Base-by-base conservation (phyloP, 345 rosid species). In the Ricinus communis region DNA sequence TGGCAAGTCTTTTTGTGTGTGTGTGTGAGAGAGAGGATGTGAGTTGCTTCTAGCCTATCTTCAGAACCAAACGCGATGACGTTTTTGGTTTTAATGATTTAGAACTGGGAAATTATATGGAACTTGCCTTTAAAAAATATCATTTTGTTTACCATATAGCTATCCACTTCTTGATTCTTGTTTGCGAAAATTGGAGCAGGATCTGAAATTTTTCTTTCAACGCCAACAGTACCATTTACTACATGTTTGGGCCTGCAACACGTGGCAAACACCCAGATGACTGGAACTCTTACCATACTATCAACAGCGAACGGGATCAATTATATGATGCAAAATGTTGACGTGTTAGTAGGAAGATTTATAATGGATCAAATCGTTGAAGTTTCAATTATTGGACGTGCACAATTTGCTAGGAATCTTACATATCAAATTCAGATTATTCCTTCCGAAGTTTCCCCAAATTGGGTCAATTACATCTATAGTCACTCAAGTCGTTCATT, bases 251-350 rank as follows among this genome's bases (percentile, higher is more conserved):
- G 2, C 13, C 30, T 5, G 10, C 11, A 10, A 78, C 69, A 69
- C 65, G 22, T 69, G 77, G 65, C 68, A 65, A 59, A 63, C 28
- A 31, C 59, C 74, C 71, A 51, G 27, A 49, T 56, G 33, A 43
- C 9, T 49, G 63, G 63, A n/a, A 43, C 11, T 49, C 51, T 19
- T 16, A 45, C 25, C 55, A 28, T 5, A 8, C 19, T 40, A 5
- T 62, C 12, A 27, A 24, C 28, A 27, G 0, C 65, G 31, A 21
- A 24, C 6, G 68, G 10, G 13, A 43, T 62, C 41, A 40, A 25
- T 36, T 40, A 51, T 33, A 49, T 55, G 24, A 22, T 53, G 49
- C 30, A 62, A 19, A 38, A 62, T 21, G 11, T 43, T 43, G 12
- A 43, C 5, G 8, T 8, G 12, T 8, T 43, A 1, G 5, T 43